Percentiles rank a stretch among this genome's conserved stretches.
Evolutionary conservation across 2,329 filamentous ascomycete species (phyloP).

Genomic region (Volutella citrinella): DNA sequence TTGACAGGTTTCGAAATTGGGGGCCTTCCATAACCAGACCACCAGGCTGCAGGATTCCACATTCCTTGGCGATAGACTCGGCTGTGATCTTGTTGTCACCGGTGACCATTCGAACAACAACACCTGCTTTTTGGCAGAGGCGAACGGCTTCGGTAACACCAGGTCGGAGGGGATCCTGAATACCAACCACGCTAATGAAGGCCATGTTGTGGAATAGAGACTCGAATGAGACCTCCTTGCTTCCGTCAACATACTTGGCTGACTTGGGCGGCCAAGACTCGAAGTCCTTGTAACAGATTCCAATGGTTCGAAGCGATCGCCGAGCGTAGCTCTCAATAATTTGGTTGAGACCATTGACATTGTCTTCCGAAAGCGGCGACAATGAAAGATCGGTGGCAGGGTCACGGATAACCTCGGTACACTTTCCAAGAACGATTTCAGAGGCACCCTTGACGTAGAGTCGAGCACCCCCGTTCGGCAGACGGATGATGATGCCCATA

Average conservation of each 20-base stretch:
- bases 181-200: constrained; percentile 70
- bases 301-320: constrained; percentile 80
- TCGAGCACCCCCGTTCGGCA: constrained; percentile 49
- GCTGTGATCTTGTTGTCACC: constrained; percentile 80
- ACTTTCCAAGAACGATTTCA: constrained; percentile 60
- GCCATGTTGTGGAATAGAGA: constrained; percentile 65
- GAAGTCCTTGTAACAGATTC: constrained; percentile 80
- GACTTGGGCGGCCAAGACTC: constrained; percentile 76
- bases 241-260: constrained; percentile 50
- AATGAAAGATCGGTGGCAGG: constrained; percentile 43
- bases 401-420: constrained; percentile 48
- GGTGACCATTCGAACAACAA: constrained; percentile 81
- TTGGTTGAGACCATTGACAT: constrained; percentile 55
- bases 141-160: constrained; percentile 72
- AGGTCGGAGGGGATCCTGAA: constrained; percentile 74
- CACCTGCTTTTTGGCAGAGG: constrained; percentile 72
- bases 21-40: constrained; percentile 77
- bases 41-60: constrained; percentile 67
- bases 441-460: constrained; percentile 64
- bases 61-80: constrained; percentile 74
- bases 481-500: constrained; percentile 58
- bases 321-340: constrained; percentile 77
- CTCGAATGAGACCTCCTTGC: constrained; percentile 62
- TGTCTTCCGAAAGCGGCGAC: constrained; percentile 47
- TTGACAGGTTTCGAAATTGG: constrained; percentile 69